phyloP scores from a whole-genome alignment of 768 basidiomycete genomes.

The Termitomyces sp. region DNA sequence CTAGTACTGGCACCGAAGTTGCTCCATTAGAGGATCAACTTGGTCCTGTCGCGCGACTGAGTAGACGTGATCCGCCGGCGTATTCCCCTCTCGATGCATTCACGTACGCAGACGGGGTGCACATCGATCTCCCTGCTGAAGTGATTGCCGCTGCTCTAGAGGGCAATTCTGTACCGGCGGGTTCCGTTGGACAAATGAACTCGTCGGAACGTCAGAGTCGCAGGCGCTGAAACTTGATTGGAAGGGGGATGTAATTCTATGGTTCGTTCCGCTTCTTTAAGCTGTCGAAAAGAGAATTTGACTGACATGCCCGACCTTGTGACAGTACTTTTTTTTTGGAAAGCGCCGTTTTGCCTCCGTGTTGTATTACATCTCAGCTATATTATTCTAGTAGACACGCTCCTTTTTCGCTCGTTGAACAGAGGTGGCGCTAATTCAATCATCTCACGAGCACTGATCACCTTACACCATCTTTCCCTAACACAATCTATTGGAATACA shows the following conservation, averaged over 20 bases:
- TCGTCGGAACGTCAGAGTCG: conserved; percentile 50
- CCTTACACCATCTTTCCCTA: background rate
- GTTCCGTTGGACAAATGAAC: conserved; percentile 46
- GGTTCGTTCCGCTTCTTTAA: conserved; percentile 16
- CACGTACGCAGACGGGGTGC: conserved; percentile 83
- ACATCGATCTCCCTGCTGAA: conserved; percentile 88
- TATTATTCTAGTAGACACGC: conserved; percentile 10
- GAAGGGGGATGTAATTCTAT: conserved; percentile 4
- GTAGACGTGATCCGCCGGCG: conserved; percentile 70
- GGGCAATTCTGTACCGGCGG: conserved; percentile 57
- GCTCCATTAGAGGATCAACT: conserved; percentile 23
- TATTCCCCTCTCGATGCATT: conserved; percentile 89
- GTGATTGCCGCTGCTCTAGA: conserved; percentile 88
- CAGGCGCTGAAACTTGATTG: conserved; percentile 31
- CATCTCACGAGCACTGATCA: conserved; percentile 4
- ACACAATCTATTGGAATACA: conserved; percentile 11
- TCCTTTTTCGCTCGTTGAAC: conserved; percentile 5
- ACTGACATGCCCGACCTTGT: conserved; percentile 5
- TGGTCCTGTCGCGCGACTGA: conserved; percentile 28
- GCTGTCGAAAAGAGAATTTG: background rate
- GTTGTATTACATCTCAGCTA: conserved; percentile 12
- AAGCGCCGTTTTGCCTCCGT: conserved; percentile 3
- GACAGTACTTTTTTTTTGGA: conserved; percentile 10
- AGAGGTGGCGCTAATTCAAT: conserved; percentile 7
- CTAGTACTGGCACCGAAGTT: conserved; percentile 20